Evolutionary conservation across 768 basidiomycete genomes (phyloP).

Genomic region (Ephemerocybe angulata): DNA sequence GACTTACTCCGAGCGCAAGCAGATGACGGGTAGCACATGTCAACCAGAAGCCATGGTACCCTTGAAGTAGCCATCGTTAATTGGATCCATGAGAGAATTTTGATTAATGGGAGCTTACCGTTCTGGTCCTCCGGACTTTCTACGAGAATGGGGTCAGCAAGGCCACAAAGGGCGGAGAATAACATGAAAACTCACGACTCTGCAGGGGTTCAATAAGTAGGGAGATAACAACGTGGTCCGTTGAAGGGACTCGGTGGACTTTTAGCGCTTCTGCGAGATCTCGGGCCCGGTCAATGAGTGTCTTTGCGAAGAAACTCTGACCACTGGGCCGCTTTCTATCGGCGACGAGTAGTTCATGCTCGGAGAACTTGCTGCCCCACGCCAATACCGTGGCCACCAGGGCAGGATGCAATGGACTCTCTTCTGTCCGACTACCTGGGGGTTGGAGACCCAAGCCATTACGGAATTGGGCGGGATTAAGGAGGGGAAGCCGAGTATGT

Average conservation of each 20-base stretch:
- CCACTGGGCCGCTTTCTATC: constrained; percentile 69
- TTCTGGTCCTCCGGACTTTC: constrained; percentile 71
- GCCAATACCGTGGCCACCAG: constrained; percentile 84
- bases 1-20: constrained; percentile 65
- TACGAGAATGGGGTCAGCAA: constrained; percentile 26
- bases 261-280: constrained; percentile 86
- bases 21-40: constrained; percentile 74
- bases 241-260: constrained; percentile 74
- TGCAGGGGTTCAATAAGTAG: constrained; percentile 81
- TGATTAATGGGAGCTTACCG: constrained; percentile 40
- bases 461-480: constrained; percentile 81
- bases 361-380: constrained; percentile 92
- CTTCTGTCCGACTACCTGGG: constrained; percentile 17
- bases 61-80: constrained; percentile 33
- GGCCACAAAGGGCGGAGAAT: not conserved
- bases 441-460: constrained; percentile 43
- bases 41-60: constrained; percentile 85
- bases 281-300: constrained; percentile 74
- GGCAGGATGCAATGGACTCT: constrained; percentile 59
- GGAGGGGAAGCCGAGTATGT: constrained; percentile 81
- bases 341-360: constrained; percentile 77
- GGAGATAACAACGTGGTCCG: constrained; percentile 80
- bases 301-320: constrained; percentile 74
- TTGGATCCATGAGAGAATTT: constrained; percentile 7
- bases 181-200: constrained; percentile 64